Evolutionary conservation across 768 basidiomycete species (phyloP), one percentile per base, ranked within the genome.

Genomic region (Russula sp.): DNA sequence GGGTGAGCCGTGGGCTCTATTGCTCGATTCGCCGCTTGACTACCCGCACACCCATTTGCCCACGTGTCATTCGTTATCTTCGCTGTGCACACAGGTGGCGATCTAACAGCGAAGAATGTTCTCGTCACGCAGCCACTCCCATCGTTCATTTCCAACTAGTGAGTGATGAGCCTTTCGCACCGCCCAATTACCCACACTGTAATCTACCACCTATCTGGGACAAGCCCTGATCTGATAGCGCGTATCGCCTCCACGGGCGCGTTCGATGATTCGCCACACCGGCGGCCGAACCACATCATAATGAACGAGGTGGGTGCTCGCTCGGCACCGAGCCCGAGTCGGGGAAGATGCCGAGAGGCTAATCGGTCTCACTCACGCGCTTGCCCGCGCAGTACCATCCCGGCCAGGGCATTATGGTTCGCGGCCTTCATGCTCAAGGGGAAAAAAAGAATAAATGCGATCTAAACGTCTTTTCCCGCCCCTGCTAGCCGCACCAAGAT

Each of bases 361-460:
- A 20, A 20, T 3, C 5, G 6, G 22, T 22, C 34, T 18, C 6
- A 16, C 37, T 14, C 16, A 62, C 14, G 9, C 40, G 11, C 5
- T 18, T 27, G 18, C 27, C 39, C n/a, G n/a, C n/a, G n/a, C 68
- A 90, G 85, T 98, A 98, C 74, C 80, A 84, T 18, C 82, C 92
- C 8, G 91, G 90, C 1, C 93, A 97, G 76, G 95, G 96, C 11
- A 98, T 98, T 63, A 89, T 94, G 83, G 94, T 94, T 72, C 77
- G 74, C 61, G 8, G 59, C 37, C n/a, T 31, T 22, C 54, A 20
- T 31, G 20, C 59, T 53, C 20, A 45, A 35, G 6, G 13, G 13
- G 9, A 35, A 40, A 10, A 35, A 27, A 14, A 37, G 44, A 45
- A n/a, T 11, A 7, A 27, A 31, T 40, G 11, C 50, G n/a, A 10